Base-by-base conservation (phyloP, 768 basidiomycete genomes). In the Phlebiopsis gigantea region DNA sequence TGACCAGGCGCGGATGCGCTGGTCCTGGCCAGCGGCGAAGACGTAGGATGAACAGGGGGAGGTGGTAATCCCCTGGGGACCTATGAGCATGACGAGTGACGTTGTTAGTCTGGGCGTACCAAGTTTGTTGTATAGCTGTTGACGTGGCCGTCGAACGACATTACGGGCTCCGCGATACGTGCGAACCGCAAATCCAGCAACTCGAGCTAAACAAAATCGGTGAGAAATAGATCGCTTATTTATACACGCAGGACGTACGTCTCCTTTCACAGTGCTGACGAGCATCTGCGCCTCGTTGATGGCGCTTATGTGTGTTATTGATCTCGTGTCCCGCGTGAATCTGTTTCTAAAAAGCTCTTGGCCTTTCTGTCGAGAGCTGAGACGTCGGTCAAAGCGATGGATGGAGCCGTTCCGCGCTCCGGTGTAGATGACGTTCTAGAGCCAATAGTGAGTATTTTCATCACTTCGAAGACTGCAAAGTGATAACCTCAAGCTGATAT, bases 21-120 rank as follows among this genome's bases (percentile, higher is more conserved):
- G 60, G 67, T 92, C 88, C 59, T 83, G 78, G 9, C 88, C 88
- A 0, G 85, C 85, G 8, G 84, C 84, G 57, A 88, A 88, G 17
- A 92, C 64, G 49, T 85, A 78, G 26, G 80, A 73, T 47, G 84
- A 75, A 7, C 67, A 58, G 0, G 82, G 78, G 60, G 89, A 87
- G 17, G 81, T 63, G 1, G 79, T 72, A 5, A 88, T 73, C 5
- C 87, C 87, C 88, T 90, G 62, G 25, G 46, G 46, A 6, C 30
- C 31, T 26, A 46, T 22, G 45, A 41, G 29, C 26, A 17, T 12
- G 22, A 45, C 17, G 28, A 30, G 19, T 4, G 30, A 26, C 10
- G 21, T 3, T 34, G 34, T 46, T 4, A 31, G 21, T 44, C 6
- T 46, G 10, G 45, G 71, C 81, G 60, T 62, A 88, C 87, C 56